Evolutionary conservation across 2,329 filamentous ascomycete species (phyloP), one percentile per base, ranked within the genome.

Genomic region (Hypomyces perniciosus): DNA sequence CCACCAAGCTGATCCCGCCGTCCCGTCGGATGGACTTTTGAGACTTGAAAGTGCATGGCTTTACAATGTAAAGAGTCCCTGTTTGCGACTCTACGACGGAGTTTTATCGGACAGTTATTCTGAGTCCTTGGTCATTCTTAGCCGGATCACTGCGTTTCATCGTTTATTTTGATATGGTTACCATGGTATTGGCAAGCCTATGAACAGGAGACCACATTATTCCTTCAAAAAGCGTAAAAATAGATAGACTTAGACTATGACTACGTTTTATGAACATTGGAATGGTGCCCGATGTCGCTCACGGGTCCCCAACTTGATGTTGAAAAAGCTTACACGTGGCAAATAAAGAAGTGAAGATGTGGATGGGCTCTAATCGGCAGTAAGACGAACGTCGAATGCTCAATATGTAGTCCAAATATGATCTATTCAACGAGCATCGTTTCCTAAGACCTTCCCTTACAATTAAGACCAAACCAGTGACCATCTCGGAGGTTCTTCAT

Each of bases 71-170:
- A 46, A 59, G 5, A 53, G 53, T 31, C 55, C 53, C n/a, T 65
- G 65, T 38, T 57, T 63, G 6, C 57, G 65, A 4, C 57, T 67
- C 6, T 67, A 61, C 31, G 59, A 57, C 6, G 64, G 64, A 1
- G 62, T 67, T 27, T 33, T 65, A 6, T 66, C 65, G 1, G 62
- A 67, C 47, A 59, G 64, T 12, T 66, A 65, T 27, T 62, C 63
- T 1, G 62, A 65, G 6, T 66, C 62, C 5, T 52, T 67, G 10
- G 65, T 64, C 0, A 59, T 67, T 40, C 38, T 67, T 1, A 63
- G 63, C 6, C 57, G 62, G 31, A 28, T 53, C 6, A 27, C 57
- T 12, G 44, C 64, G 20, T 46, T 64, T 57, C 63, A 6, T 56
- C 61, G 0, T 61, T 66, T 37, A 53, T 63, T 60, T 65, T 38